These are phyloP conservation scores for Macadamia tetraphylla DNA, from an alignment of 164 flowering plant species.

Conservation along the genomic window DNA sequence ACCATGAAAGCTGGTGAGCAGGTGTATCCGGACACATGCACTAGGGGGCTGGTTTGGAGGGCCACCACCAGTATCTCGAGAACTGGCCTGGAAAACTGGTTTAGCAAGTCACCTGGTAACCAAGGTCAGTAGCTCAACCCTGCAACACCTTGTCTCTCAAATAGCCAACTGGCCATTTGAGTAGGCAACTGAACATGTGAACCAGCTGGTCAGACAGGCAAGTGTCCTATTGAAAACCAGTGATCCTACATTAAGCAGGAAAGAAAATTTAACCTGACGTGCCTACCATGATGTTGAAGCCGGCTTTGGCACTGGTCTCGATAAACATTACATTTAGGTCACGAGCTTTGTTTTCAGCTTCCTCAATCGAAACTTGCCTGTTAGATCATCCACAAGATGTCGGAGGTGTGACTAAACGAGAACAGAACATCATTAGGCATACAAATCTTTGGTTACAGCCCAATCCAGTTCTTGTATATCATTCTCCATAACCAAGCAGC, in stretches of 20 bases:
- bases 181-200: not conserved
- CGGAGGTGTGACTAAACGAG: not conserved
- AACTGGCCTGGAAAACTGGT: not conserved
- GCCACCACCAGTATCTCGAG: not conserved
- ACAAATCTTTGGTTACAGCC: not conserved
- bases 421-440: not conserved
- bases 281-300: slow-evolving; percentile 80
- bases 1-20: no score
- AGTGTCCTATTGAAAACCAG: not conserved
- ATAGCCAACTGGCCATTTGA: no score
- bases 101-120: not conserved
- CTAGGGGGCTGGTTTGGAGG: no score
- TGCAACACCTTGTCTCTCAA: no score
- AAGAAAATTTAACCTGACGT: not conserved
- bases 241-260: no score
- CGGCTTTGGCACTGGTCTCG: slow-evolving; percentile 95
- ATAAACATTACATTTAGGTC: slow-evolving; percentile 85
- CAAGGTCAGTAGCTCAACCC: no score
- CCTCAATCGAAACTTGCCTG: slow-evolving; percentile 94
- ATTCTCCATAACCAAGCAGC: no score
- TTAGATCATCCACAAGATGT: slow-evolving; percentile 7
- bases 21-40: no score
- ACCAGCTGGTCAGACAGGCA: no score
- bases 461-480: no score
- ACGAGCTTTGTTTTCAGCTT: slow-evolving; percentile 88